Percentiles rank a stretch among this genome's conserved stretches.
Conservation (phyloP, 2,329 filamentous ascomycete genomes). For the Trichoderma breve region DNA sequence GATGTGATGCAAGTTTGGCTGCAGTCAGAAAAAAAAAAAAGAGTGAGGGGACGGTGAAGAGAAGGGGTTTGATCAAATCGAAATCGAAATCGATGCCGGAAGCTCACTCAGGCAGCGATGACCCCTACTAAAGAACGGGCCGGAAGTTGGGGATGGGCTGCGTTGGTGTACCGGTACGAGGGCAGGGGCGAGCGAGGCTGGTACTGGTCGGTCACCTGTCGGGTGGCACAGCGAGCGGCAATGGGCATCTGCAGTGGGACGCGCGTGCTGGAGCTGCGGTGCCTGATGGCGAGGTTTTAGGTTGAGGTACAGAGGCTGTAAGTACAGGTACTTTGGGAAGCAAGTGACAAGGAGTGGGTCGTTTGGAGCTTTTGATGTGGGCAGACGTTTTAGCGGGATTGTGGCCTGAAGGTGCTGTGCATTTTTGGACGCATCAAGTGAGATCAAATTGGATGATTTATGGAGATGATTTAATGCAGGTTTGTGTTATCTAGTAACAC, state of each 20-base stretch:
- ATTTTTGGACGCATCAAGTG: too few species aligned
- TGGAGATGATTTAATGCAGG: background rate
- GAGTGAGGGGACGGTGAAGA: constrained; percentile 19
- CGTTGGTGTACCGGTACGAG: background rate
- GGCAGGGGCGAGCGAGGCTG: background rate
- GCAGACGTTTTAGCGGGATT: background rate
- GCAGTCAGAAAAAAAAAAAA: background rate
- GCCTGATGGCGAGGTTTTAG: background rate
- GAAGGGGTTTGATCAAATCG: constrained; percentile 3
- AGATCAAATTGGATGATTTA: too few species aligned
- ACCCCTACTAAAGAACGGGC: background rate
- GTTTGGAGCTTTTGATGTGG: background rate
- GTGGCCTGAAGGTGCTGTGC: background rate
- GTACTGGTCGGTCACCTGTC: background rate
- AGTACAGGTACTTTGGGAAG: background rate
- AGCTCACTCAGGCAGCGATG: constrained; percentile 19
- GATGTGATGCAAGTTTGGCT: background rate
- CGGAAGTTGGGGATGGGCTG: background rate
- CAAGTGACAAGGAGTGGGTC: background rate
- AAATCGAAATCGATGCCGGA: constrained; percentile 1
- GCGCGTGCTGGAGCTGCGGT: background rate
- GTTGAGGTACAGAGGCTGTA: background rate
- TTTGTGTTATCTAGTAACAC: background rate
- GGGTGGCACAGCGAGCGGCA: background rate
- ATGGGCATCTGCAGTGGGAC: background rate